Percentiles rank a stretch among this genome's conserved stretches.
Conservation (phyloP, 1,139 yeast species). For the Sugiyamaella pinicola region DNA sequence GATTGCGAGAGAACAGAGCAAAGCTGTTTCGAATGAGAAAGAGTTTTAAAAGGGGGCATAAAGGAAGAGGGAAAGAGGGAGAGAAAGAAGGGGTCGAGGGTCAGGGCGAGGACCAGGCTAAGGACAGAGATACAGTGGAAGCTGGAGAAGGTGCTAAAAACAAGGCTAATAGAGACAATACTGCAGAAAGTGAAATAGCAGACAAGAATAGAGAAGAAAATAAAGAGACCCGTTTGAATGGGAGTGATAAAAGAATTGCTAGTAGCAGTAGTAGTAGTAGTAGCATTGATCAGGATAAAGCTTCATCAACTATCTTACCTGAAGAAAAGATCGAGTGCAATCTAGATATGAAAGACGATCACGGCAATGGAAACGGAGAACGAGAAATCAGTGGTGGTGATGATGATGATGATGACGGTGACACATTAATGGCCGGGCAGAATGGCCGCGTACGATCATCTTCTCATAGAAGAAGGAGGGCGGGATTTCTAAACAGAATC, state of each 20-base stretch:
- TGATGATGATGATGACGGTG: too few species aligned
- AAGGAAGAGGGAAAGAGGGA: too few species aligned
- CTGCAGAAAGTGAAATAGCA: too few species aligned
- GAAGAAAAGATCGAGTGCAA: not conserved
- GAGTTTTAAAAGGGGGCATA: not conserved
- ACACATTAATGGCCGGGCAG: too few species aligned
- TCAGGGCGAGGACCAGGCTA: not conserved
- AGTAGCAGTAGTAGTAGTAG: not conserved
- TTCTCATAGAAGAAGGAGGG: too few species aligned
- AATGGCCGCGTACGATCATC: too few species aligned
- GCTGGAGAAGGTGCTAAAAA: not conserved
- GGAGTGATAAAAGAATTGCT: not conserved
- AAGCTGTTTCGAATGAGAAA: conserved; percentile 2
- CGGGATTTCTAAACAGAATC: not conserved
- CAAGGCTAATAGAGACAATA: too few species aligned
- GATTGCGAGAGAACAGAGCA: conserved; percentile 8
- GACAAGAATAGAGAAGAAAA: not conserved
- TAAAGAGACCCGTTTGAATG: not conserved
- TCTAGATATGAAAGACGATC: not conserved
- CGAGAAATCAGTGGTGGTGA: not conserved
- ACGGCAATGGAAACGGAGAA: not conserved
- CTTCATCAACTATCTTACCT: not conserved
- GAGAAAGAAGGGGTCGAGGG: not conserved
- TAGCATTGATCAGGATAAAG: not conserved
- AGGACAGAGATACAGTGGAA: not conserved